Conservation (phyloP, 176 grass and related monocot genomes). For the Themeda triandra region DNA sequence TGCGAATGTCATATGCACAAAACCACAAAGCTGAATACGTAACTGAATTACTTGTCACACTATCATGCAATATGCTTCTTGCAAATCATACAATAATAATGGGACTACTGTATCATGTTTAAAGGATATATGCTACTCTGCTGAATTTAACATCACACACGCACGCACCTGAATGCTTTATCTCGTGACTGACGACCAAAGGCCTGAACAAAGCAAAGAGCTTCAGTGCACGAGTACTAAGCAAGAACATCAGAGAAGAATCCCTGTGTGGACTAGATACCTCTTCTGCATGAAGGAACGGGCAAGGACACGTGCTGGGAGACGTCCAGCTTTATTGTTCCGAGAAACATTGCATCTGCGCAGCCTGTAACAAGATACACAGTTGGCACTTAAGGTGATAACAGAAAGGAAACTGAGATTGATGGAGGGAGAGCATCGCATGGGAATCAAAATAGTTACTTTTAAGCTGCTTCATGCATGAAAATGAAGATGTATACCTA, state of each 20-base stretch:
- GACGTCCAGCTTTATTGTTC: neutral
- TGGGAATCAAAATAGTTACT: neutral
- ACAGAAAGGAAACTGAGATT: neutral
- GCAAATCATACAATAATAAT: too few relatives aligned
- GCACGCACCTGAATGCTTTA: neutral
- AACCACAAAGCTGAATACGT: neutral
- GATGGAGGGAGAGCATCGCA: neutral
- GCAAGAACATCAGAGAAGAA: neutral
- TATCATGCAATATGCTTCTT: too few relatives aligned
- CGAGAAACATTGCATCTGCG: neutral
- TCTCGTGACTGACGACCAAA: neutral
- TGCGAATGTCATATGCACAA: neutral
- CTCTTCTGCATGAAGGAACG: slow-evolving; percentile 1
- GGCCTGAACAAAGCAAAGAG: neutral
- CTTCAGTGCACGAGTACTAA: neutral
- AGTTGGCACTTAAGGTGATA: neutral
- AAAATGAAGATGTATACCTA: neutral
- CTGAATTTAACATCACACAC: neutral
- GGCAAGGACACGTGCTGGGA: neutral
- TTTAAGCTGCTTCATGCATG: too few relatives aligned
- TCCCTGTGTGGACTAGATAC: neutral
- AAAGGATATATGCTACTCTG: neutral
- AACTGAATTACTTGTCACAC: neutral
- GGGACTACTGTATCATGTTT: neutral
- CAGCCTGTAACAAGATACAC: neutral